Base-by-base conservation (phyloP, 1,284 basidiomycete genomes). In the Leccinum griseonigrum region DNA sequence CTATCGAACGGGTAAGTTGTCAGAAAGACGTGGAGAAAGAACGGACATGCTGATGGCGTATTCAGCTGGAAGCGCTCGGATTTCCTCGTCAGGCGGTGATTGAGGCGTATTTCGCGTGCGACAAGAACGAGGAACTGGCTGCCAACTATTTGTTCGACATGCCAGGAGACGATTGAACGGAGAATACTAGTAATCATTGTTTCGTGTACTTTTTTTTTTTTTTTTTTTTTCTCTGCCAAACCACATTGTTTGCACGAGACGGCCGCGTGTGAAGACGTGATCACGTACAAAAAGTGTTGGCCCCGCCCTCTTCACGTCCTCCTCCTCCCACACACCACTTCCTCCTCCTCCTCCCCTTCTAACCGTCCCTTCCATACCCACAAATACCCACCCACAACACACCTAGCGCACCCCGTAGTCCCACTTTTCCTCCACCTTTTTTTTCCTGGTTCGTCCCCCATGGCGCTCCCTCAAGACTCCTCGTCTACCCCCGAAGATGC, bases 61-160 rank as follows among this genome's bases (percentile, higher is more conserved):
- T 13, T 16, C 64, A 95, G 91, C 80, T 98, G 63, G 85, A 94
- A 76, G 88, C 81, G 2, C 85, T 98, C 59, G 95, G 95, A 1
- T 98, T 98, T 76, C 76, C 91, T 26, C 83, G 93, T 53, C 83
- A 94, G 57, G 78, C 80, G 0, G 95, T 84, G 4, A 78, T 94
- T 51, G 86, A 97, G 75, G 95, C 95, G 1, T 98, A 92, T 78
- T 85, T 95, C 77, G 88, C 89, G 5, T 97, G 95, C 75, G 95
- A 95, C 75, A 95, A 93, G 83, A 94, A 98, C 72, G 95, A 98
- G 77, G 94, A 97, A 74, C 78, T 96, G 50, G 94, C 95, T 2
- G 95, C 95, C 22, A 97, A 96, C 73, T 96, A 89, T 71, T 76
- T 96, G 69, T 95, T 96, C 68, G 94, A 56, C 26, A 31, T 7